Percentiles rank a stretch among this genome's conserved stretches.
Conservation (phyloP, 225 moss, liverwort and hornwort genomes). For the Takakia lepidozioides region DNA sequence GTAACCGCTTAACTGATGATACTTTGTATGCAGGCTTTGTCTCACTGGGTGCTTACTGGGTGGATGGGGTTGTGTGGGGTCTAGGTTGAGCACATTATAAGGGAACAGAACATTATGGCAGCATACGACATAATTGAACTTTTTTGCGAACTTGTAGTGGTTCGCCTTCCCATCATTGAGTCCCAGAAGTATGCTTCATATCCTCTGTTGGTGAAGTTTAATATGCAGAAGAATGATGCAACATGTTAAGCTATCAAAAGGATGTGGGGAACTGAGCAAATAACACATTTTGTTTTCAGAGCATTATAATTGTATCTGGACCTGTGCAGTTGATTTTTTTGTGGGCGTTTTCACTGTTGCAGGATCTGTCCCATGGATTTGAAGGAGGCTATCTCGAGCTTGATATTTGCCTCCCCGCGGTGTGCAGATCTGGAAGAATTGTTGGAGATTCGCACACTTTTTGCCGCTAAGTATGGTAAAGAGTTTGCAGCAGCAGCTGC, state of each 20-base stretch:
- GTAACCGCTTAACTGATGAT: no score
- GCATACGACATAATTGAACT: constrained; percentile 95
- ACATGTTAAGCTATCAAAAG: no score
- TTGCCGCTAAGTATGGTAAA: constrained; percentile 93
- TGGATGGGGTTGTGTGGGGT: background rate
- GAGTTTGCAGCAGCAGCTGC: constrained; percentile 92
- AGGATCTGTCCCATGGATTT: constrained; percentile 85
- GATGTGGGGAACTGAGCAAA: no score
- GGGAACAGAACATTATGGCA: constrained; percentile 94
- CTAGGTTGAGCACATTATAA: constrained; percentile 87
- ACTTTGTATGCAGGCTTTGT: no score
- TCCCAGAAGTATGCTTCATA: constrained; percentile 67
- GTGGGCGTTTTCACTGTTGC: constrained; percentile 15
- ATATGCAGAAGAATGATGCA: no score
- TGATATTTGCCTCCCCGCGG: constrained; percentile 92
- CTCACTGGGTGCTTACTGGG: background rate
- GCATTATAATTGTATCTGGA: no score
- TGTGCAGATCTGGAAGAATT: constrained; percentile 95
- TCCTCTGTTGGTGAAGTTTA: no score
- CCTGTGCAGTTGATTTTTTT: constrained; percentile 2
- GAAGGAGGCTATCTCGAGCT: constrained; percentile 88
- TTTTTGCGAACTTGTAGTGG: constrained; percentile 92
- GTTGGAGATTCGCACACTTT: constrained; percentile 78
- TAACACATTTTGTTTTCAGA: no score
- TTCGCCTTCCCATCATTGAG: constrained; percentile 95